Percentiles rank a stretch among this genome's conserved stretches.
phyloP scores from a whole-genome alignment of 768 basidiomycete genomes.

The Boletus pseudo-olivaceus region DNA sequence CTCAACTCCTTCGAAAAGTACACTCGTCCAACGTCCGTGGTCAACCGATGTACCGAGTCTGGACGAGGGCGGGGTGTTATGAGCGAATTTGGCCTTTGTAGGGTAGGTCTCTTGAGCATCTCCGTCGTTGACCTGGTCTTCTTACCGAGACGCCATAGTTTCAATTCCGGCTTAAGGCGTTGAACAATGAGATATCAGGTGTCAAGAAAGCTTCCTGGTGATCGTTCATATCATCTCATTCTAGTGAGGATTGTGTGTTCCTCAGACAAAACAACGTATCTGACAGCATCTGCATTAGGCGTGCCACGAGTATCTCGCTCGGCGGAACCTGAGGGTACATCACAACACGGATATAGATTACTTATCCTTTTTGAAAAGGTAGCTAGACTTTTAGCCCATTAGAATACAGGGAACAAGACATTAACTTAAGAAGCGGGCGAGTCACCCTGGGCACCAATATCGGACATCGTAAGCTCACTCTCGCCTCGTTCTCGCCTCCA shows the following conservation, averaged over 20 bases:
- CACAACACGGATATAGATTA: conserved; percentile 10
- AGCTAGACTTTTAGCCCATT: neutral
- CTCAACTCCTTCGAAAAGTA: conserved; percentile 83
- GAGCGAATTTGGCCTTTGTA: conserved; percentile 81
- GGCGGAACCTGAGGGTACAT: neutral
- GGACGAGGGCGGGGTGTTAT: conserved; percentile 87
- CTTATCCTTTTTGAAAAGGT: neutral
- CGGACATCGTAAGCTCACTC: conserved; percentile 56
- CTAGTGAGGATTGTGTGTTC: neutral
- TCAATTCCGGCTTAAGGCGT: conserved; percentile 86
- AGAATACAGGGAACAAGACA: conserved; percentile 7
- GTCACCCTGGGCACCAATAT: conserved; percentile 42
- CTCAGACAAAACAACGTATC: neutral
- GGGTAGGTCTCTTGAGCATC: conserved; percentile 44
- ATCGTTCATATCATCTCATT: neutral
- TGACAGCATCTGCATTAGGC: neutral
- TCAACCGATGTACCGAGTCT: conserved; percentile 83
- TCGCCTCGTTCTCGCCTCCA: conserved; percentile 88
- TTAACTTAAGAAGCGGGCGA: conserved; percentile 24
- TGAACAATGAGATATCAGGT: conserved; percentile 78
- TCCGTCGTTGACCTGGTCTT: neutral
- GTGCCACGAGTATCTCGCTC: neutral
- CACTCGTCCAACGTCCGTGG: conserved; percentile 82
- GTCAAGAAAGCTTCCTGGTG: conserved; percentile 94
- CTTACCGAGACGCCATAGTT: conserved; percentile 45